A percentile compares a stretch with the other conserved stretches of the same genome.
phyloP scores from a whole-genome alignment of 2,329 filamentous ascomycete genomes.

The Orbilia brochopaga region DNA sequence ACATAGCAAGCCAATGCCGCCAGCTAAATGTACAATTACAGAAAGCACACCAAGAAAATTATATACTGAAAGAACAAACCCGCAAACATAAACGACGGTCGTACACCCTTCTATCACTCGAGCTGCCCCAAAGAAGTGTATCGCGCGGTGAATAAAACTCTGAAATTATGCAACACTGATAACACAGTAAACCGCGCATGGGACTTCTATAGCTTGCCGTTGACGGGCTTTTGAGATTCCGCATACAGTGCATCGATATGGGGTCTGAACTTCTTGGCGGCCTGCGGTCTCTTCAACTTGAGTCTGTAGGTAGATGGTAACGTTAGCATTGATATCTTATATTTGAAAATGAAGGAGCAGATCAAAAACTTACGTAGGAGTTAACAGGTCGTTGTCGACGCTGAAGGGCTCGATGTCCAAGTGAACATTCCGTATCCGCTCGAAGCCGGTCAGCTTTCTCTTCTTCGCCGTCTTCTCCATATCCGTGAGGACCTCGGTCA shows the following conservation, averaged over 20 bases:
- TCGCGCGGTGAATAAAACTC: neutral
- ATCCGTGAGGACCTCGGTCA: conserved; percentile 76
- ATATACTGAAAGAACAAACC: too few relatives aligned
- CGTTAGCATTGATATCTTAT: conserved; percentile 12
- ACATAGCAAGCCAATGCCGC: too few relatives aligned
- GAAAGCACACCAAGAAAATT: too few relatives aligned
- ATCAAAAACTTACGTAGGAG: conserved; percentile 67
- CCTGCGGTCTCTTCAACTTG: conserved; percentile 74
- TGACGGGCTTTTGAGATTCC: conserved; percentile 58
- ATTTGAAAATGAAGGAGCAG: conserved; percentile 44
- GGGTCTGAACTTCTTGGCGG: conserved; percentile 67
- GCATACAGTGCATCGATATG: conserved; percentile 68
- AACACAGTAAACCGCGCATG: conserved; percentile 3
- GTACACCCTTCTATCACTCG: too few relatives aligned
- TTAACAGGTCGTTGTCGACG: conserved; percentile 88
- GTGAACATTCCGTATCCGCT: conserved; percentile 75
- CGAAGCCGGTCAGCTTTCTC: conserved; percentile 90
- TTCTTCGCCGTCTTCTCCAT: conserved; percentile 78
- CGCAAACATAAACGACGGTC: too few relatives aligned
- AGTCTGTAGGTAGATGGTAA: conserved; percentile 61
- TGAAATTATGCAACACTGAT: conserved; percentile 8
- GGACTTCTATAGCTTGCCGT: conserved; percentile 14
- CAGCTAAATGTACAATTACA: too few relatives aligned
- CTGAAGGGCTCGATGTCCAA: conserved; percentile 88
- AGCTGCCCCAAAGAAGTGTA: neutral